These are phyloP conservation scores for Phaffia tasmanica DNA, from an alignment of 768 basidiomycete genomes.

Conservation along the genomic window DNA sequence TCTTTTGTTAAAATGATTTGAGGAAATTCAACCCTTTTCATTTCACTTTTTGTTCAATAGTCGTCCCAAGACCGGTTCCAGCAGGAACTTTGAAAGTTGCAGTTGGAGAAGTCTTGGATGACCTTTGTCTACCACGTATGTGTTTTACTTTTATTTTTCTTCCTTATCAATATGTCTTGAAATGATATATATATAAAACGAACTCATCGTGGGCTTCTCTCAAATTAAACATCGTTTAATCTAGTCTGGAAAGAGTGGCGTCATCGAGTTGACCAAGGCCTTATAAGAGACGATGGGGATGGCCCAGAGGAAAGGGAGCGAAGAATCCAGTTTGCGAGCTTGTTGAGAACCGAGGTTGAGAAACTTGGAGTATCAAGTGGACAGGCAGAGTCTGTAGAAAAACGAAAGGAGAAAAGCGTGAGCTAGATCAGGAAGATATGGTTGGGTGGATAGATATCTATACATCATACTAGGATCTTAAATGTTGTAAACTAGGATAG, in stretches of 20 bases:
- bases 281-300: slow-evolving; percentile 9
- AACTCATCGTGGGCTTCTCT: background rate
- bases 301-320: slow-evolving; percentile 8
- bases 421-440: too few relatives aligned
- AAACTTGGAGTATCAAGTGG: too few relatives aligned
- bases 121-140: background rate
- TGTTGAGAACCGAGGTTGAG: background rate
- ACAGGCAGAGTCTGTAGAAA: too few relatives aligned
- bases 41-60: background rate
- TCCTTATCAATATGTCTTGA: background rate
- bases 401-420: too few relatives aligned
- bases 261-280: background rate
- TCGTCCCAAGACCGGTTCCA: slow-evolving; percentile 1
- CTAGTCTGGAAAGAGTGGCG: slow-evolving; percentile 18
- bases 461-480: too few relatives aligned
- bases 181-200: too few relatives aligned
- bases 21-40: background rate
- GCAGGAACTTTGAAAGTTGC: background rate
- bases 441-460: too few relatives aligned
- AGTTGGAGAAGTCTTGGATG: background rate
- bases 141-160: background rate
- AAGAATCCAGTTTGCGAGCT: slow-evolving; percentile 4
- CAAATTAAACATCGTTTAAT: too few relatives aligned
- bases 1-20: background rate
- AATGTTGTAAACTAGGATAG: too few relatives aligned